Conservation (phyloP, 2,329 filamentous ascomycete genomes). For the Pochonia chlamydosporia region DNA sequence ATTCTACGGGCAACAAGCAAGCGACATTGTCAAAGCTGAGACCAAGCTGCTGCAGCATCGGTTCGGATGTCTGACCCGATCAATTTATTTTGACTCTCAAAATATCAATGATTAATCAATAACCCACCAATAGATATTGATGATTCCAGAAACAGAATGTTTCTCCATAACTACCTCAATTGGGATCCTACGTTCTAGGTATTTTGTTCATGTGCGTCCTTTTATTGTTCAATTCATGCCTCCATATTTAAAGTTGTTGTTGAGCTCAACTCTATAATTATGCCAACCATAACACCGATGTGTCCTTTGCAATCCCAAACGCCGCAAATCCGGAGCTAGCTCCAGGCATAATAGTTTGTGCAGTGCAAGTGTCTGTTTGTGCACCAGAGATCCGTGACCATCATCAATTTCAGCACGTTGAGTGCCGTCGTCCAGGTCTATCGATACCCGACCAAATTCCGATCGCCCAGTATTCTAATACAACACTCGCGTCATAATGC, state of each 20-base stretch:
- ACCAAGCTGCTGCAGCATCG: too few species aligned
- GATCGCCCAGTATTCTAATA: constrained; percentile 26
- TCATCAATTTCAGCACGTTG: constrained; percentile 3
- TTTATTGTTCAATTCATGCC: background rate
- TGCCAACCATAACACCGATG: background rate
- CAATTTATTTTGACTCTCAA: too few species aligned
- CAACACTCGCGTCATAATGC: constrained; percentile 41
- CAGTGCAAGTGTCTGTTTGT: background rate
- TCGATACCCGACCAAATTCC: background rate
- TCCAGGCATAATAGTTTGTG: too few species aligned
- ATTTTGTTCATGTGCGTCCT: background rate
- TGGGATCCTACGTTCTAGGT: background rate
- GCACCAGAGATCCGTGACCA: background rate
- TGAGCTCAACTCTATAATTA: constrained; percentile 5
- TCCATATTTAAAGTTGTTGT: constrained; percentile 4
- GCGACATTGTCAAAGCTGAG: too few species aligned
- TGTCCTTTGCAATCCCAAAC: background rate
- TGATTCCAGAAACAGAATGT: too few species aligned
- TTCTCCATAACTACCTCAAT: too few species aligned
- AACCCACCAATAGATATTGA: too few species aligned
- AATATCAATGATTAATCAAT: too few species aligned
- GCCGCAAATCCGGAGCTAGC: background rate
- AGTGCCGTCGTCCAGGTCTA: background rate
- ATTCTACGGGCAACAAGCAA: too few species aligned
- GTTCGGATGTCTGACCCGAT: too few species aligned